These are phyloP conservation scores for Astraeus odoratus DNA, from an alignment of 768 basidiomycete species.

Conservation along the genomic window DNA sequence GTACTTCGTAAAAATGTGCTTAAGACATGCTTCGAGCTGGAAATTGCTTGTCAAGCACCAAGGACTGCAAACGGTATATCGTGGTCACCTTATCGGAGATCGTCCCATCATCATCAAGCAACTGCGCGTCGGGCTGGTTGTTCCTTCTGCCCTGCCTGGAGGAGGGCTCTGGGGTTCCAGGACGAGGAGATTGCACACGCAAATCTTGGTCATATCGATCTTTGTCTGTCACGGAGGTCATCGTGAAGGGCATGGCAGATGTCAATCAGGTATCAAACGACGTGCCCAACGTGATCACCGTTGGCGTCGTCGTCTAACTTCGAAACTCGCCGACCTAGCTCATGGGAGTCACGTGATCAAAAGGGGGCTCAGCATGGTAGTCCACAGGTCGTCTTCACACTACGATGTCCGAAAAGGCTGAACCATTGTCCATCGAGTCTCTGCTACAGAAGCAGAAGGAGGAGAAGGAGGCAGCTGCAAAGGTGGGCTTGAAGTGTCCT, in stretches of 20 bases:
- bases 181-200: constrained; percentile 41
- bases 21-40: constrained; percentile 63
- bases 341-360: constrained; percentile 1
- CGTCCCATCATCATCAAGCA: constrained; percentile 65
- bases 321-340: too few relatives aligned
- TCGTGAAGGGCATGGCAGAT: constrained; percentile 11
- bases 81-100: constrained; percentile 54
- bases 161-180: constrained; percentile 57
- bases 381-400: neutral
- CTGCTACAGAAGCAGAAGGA: constrained; percentile 80
- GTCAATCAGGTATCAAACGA: constrained; percentile 12
- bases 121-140: constrained; percentile 38
- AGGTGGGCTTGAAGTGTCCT: constrained; percentile 41
- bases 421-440: constrained; percentile 85
- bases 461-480: constrained; percentile 86
- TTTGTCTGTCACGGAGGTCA: constrained; percentile 4
- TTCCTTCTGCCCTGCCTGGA: constrained; percentile 56
- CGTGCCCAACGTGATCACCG: constrained; percentile 19
- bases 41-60: neutral
- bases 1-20: constrained; percentile 76
- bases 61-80: neutral
- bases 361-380: neutral
- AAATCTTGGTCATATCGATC: constrained; percentile 4
- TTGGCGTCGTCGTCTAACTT: neutral
- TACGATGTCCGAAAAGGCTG: constrained; percentile 41